These are phyloP conservation scores for Sistotremastrum niveocremeum DNA, from an alignment of 768 basidiomycete species.

Conservation along the genomic window DNA sequence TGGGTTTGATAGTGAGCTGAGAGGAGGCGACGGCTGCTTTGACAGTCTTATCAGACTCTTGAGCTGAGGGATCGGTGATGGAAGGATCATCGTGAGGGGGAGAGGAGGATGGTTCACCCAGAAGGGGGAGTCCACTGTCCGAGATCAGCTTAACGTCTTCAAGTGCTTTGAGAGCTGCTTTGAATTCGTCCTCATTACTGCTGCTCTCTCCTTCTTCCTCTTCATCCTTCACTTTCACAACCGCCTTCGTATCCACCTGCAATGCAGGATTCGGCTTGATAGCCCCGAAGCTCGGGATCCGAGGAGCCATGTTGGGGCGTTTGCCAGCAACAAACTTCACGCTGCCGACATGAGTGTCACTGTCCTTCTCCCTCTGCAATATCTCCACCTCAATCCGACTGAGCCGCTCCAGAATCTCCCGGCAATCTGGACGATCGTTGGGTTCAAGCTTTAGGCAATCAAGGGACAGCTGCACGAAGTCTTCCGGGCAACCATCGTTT, in stretches of 20 bases:
- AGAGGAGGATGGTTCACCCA: no score
- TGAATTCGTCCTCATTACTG: conserved; percentile 44
- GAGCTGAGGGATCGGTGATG: background rate
- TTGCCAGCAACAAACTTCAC: conserved; percentile 68
- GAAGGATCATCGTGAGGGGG: background rate
- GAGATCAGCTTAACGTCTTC: conserved; percentile 18
- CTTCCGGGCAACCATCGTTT: conserved; percentile 63
- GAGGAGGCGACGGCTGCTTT: background rate
- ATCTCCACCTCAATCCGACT: conserved; percentile 77
- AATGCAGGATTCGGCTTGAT: conserved; percentile 26
- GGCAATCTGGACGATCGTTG: conserved; percentile 55
- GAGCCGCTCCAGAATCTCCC: conserved; percentile 66
- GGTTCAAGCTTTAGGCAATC: conserved; percentile 65
- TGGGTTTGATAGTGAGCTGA: background rate
- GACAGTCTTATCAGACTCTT: background rate
- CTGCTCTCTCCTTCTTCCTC: conserved; percentile 33
- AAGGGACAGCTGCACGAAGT: conserved; percentile 63
- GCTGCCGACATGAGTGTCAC: conserved; percentile 68
- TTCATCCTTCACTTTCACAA: conserved; percentile 28
- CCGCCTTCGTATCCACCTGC: conserved; percentile 21
- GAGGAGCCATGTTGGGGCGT: conserved; percentile 43
- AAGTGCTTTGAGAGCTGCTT: conserved; percentile 43
- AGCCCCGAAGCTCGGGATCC: conserved; percentile 79
- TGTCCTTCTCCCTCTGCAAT: conserved; percentile 45
- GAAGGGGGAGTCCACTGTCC: no score